Evolutionary conservation across 2,329 filamentous ascomycete genomes (phyloP), one percentile per base, ranked within the genome.

Genomic region (Aureobasidium sp.): DNA sequence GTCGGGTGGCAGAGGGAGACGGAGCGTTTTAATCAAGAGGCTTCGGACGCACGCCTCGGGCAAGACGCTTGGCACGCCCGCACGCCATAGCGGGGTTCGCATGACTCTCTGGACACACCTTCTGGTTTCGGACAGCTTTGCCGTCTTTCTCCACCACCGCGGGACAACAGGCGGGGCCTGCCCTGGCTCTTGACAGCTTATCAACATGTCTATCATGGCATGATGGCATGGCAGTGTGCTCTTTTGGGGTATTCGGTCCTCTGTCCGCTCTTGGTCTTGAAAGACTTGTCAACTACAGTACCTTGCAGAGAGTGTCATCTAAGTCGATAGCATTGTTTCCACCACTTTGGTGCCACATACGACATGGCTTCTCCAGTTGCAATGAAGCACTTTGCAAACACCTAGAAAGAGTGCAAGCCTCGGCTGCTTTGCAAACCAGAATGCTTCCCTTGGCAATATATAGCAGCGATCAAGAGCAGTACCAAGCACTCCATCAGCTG

Each of bases 371-470:
- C 58, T 27, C 69, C 71, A 31, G 62, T 71, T 58, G 69, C 71
- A 41, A 79, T 84, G 71, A 77, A 76, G 57, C 80, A 87, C 74
- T 82, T 79, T 71, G 69, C 79, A 56, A 78, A 84, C 69, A 84
- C 84, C 0, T 84, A 87, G 70, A 79, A 77, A 29, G 77, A 75
- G 42, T 87, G 82, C 74, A 83, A 87, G 68, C 84, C 84, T 3
- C 85, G 85, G 6, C 79, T 87, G 52, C 1, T 31, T 89, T 64
- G 83, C 84, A 39, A 86, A 86, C 67, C 83, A 87, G 65, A 89
- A 89, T 69, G 85, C 85, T 34, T 89, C 79, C 70, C 79, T 89
- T 3, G 85, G 85, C 45, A 86, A 89, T 88, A 31, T 77, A 69
- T 11, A 68, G 67, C 39, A 84, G 81, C 62, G 79, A 84, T 61